phyloP scores from a whole-genome alignment of 768 basidiomycete genomes.

The Tephrocybe sp. region DNA sequence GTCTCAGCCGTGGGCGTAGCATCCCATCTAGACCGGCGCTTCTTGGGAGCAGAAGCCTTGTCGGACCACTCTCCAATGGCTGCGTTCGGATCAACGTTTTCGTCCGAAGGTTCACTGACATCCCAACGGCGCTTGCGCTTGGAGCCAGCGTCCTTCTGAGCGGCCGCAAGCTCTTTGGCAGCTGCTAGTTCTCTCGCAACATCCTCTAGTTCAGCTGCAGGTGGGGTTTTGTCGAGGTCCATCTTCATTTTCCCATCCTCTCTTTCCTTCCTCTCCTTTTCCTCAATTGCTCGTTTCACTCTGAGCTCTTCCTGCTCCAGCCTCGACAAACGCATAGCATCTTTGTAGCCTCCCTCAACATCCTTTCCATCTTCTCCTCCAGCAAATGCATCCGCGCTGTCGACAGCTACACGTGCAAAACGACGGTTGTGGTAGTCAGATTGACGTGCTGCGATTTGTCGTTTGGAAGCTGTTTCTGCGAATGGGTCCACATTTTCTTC shows the following conservation, averaged over 20 bases:
- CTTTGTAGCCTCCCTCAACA: constrained; percentile 89
- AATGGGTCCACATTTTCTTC: constrained; percentile 92
- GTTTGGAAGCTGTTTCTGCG: constrained; percentile 88
- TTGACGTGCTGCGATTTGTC: constrained; percentile 92
- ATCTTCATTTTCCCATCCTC: constrained; percentile 76
- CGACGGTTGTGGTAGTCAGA: constrained; percentile 94
- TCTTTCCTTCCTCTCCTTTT: constrained; percentile 77
- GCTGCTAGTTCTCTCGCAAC: constrained; percentile 70
- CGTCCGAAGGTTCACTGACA: constrained; percentile 57
- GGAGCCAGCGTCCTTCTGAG: constrained; percentile 41
- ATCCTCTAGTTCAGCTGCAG: constrained; percentile 73
- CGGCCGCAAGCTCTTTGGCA: constrained; percentile 40
- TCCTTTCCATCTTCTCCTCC: constrained; percentile 65
- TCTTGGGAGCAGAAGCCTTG: constrained; percentile 79
- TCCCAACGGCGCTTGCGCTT: constrained; percentile 88
- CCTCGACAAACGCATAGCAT: constrained; percentile 89
- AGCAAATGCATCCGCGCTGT: constrained; percentile 78
- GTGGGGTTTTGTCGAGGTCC: constrained; percentile 92
- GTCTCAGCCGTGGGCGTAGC: constrained; percentile 82
- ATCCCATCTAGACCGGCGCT: constrained; percentile 96
- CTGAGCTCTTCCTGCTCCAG: constrained; percentile 92
- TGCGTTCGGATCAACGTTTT: constrained; percentile 64
- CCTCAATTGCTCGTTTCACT: constrained; percentile 83
- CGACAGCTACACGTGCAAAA: constrained; percentile 81
- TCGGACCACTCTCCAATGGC: constrained; percentile 72